phyloP scores from a whole-genome alignment of 2,329 filamentous ascomycete genomes.

The Apiospora koreana region DNA sequence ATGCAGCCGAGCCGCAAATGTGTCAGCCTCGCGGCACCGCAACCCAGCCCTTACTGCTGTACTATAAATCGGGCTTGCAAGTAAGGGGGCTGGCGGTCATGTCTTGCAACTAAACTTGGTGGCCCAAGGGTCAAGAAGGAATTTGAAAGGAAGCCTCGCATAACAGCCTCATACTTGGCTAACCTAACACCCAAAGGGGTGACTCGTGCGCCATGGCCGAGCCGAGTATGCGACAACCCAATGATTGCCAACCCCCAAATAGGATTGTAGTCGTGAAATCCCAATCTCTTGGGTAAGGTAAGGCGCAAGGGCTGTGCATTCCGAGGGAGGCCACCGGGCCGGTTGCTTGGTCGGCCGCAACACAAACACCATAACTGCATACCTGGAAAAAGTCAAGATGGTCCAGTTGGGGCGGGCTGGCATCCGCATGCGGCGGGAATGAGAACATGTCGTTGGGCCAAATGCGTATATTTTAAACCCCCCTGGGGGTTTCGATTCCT shows the following conservation, averaged over 20 bases:
- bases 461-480: not conserved
- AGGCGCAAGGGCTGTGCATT: not conserved
- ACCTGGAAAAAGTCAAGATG: not conserved
- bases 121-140: not conserved
- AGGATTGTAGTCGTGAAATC: not conserved
- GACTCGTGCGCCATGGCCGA: not conserved
- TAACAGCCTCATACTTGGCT: not conserved
- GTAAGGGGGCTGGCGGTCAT: not conserved
- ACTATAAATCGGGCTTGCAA: not conserved
- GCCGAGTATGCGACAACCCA: not conserved
- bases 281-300: not conserved
- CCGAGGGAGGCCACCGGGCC: not conserved
- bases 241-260: not conserved
- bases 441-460: not conserved
- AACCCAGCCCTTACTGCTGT: not conserved
- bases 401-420: not conserved
- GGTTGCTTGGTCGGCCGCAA: not conserved
- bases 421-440: not conserved
- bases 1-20: not conserved
- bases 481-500: not conserved
- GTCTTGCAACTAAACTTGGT: not conserved
- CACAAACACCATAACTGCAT: not conserved
- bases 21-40: not conserved
- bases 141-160: not conserved
- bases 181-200: not conserved